Evolutionary conservation across 1,284 basidiomycete species (phyloP).

Genomic region (Phaffia rhodozyma): DNA sequence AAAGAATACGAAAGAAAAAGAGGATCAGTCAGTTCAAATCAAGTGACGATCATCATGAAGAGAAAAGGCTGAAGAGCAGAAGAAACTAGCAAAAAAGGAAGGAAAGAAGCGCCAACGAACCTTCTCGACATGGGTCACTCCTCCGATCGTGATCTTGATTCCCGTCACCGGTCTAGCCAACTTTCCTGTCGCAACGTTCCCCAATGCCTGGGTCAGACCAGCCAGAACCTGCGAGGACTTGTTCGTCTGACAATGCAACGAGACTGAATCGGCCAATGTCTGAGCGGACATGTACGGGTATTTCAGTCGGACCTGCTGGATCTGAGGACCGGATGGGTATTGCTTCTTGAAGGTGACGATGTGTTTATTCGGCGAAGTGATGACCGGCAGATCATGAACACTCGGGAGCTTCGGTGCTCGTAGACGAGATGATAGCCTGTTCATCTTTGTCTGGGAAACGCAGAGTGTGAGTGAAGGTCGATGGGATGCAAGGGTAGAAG

Average conservation of each 20-base stretch:
- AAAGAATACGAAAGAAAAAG: neutral
- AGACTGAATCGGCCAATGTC: conserved; percentile 8
- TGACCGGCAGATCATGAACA: conserved; percentile 7
- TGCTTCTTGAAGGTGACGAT: conserved; percentile 2
- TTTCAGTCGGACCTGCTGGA: conserved; percentile 15
- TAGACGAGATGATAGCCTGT: no score
- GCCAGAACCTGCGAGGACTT: neutral
- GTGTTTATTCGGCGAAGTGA: neutral
- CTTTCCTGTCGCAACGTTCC: conserved; percentile 6
- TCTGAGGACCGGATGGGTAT: conserved; percentile 13
- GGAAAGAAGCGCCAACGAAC: neutral
- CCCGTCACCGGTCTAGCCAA: conserved; percentile 12
- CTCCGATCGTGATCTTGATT: conserved; percentile 8
- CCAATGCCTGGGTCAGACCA: conserved; percentile 11
- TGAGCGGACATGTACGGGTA: conserved; percentile 17
- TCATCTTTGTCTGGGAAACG: no score
- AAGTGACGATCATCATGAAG: no score
- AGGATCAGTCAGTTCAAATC: neutral
- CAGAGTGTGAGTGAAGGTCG: no score
- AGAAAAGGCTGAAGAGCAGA: neutral
- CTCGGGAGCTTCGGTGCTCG: neutral
- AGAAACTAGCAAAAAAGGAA: neutral
- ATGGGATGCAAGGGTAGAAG: no score
- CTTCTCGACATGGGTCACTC: conserved; percentile 10
- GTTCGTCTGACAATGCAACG: neutral